These are phyloP conservation scores for Adansonia digitata DNA, from an alignment of 345 rosid species.

Conservation along the genomic window DNA sequence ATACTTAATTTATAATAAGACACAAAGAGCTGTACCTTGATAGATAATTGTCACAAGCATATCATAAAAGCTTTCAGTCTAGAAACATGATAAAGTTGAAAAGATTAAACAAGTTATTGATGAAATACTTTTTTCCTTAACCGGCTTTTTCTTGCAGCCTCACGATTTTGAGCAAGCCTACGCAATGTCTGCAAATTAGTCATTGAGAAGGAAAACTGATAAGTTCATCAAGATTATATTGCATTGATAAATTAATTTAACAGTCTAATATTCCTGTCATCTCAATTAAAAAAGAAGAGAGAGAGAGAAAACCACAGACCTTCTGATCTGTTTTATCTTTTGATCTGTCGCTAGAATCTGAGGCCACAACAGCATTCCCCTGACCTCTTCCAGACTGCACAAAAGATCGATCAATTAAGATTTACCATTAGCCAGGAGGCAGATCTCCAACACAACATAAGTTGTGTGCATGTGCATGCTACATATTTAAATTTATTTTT, in stretches of 20 bases:
- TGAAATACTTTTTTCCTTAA: constrained; percentile 76
- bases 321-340: constrained; percentile 90
- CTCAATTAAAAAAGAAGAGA: background rate
- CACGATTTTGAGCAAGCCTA: constrained; percentile 98
- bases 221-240: background rate
- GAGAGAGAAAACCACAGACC: constrained; percentile 27
- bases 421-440: background rate
- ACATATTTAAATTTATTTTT: background rate
- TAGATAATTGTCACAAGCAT: background rate
- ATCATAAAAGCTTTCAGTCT: background rate
- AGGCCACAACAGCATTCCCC: constrained; percentile 37
- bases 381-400: constrained; percentile 70
- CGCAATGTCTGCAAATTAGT: constrained; percentile 58
- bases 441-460: background rate
- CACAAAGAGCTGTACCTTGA: background rate
- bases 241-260: background rate
- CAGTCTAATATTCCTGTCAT: background rate
- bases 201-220: constrained; percentile 2
- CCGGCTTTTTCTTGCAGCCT: constrained; percentile 97
- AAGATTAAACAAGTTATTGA: constrained; percentile 3
- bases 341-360: constrained; percentile 88
- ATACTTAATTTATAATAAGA: background rate
- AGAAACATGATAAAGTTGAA: background rate
- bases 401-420: background rate
- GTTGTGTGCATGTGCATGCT: background rate